Percentiles rank a stretch among this genome's conserved stretches.
Conservation (phyloP, 2,329 filamentous ascomycete species). For the Coniochaeta sp. region DNA sequence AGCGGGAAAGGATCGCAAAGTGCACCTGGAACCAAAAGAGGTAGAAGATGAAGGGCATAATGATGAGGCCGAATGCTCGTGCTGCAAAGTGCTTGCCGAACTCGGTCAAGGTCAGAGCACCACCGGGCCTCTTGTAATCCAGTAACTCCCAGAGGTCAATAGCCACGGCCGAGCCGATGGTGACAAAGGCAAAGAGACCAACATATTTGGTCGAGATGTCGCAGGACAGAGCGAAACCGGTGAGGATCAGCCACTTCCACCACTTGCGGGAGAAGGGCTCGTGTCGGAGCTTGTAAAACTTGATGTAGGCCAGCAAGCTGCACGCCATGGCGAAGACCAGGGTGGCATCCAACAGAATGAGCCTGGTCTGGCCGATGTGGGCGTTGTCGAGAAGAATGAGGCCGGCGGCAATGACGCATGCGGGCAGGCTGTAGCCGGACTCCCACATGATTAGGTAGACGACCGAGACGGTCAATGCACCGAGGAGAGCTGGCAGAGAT, state of each 20-base stretch:
- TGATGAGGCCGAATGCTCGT: slow-evolving; percentile 75
- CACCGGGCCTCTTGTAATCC: slow-evolving; percentile 77
- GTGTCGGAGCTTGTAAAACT: slow-evolving; percentile 94
- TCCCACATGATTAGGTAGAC: slow-evolving; percentile 99
- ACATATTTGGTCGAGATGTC: slow-evolving; percentile 99
- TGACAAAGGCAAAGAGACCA: slow-evolving; percentile 92
- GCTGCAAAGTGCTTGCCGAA: slow-evolving; percentile 89
- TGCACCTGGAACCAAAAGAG: slow-evolving; percentile 99
- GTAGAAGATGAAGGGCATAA: slow-evolving; percentile 95
- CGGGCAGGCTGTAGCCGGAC: slow-evolving; percentile 92
- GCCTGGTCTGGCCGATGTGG: slow-evolving; percentile 89
- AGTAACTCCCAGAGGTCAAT: slow-evolving; percentile 95
- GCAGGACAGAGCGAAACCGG: slow-evolving; percentile 89
- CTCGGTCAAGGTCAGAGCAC: slow-evolving; percentile 68
- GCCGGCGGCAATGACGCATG: slow-evolving; percentile 77
- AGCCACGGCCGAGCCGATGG: slow-evolving; percentile 85
- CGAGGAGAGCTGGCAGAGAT: slow-evolving; percentile 84
- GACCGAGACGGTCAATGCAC: slow-evolving; percentile 87
- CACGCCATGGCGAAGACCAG: slow-evolving; percentile 94
- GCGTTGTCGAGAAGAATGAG: slow-evolving; percentile 94
- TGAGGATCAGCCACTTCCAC: slow-evolving; percentile 99
- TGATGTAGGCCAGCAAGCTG: slow-evolving; percentile 88
- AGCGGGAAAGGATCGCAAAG: slow-evolving; percentile 80
- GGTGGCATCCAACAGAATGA: slow-evolving; percentile 92
- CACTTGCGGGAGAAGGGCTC: slow-evolving; percentile 87